Conservation (phyloP, 139 green algal genomes). For the Chlamydomonas sp. region DNA sequence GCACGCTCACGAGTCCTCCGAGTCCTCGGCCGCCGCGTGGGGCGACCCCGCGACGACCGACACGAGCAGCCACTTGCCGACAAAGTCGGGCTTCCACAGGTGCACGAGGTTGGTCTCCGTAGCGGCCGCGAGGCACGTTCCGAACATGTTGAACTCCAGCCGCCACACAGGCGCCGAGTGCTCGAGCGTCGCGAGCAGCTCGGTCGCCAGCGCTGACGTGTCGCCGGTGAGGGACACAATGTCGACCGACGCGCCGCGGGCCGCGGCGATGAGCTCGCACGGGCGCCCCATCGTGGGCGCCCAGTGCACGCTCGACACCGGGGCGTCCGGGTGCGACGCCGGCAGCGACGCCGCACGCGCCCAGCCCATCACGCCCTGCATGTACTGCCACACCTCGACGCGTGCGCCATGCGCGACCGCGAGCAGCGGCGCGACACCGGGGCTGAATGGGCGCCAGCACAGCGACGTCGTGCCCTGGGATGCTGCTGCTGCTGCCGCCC, state of each 20-base stretch:
- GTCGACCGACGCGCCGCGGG: constrained; percentile 23
- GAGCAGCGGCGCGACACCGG: constrained; percentile 36
- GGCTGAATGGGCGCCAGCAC: constrained; percentile 27
- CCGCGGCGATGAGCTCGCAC: constrained; percentile 28
- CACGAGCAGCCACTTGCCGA: constrained; percentile 20
- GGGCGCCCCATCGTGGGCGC: constrained; percentile 29
- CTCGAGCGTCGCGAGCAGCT: constrained; percentile 20
- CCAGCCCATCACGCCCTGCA: constrained; percentile 30
- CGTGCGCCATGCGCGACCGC: constrained; percentile 9
- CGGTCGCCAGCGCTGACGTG: background rate
- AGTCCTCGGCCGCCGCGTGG: constrained; percentile 3
- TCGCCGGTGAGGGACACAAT: constrained; percentile 27
- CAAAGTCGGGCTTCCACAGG: constrained; percentile 29
- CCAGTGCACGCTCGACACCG: constrained; percentile 27
- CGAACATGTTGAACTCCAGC: constrained; percentile 38
- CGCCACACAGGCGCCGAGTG: constrained; percentile 26
- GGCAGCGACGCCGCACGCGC: constrained; percentile 5
- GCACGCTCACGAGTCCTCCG: background rate
- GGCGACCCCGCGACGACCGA: background rate
- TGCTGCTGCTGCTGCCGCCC: no score
- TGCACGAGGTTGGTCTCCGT: constrained; percentile 22
- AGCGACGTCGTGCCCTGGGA: no score
- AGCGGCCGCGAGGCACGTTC: constrained; percentile 29
- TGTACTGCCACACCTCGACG: constrained; percentile 35
- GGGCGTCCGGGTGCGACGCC: background rate